These are phyloP conservation scores for Paraconiothyrium sp. DNA, from an alignment of 2,329 filamentous ascomycete species.

Conservation along the genomic window DNA sequence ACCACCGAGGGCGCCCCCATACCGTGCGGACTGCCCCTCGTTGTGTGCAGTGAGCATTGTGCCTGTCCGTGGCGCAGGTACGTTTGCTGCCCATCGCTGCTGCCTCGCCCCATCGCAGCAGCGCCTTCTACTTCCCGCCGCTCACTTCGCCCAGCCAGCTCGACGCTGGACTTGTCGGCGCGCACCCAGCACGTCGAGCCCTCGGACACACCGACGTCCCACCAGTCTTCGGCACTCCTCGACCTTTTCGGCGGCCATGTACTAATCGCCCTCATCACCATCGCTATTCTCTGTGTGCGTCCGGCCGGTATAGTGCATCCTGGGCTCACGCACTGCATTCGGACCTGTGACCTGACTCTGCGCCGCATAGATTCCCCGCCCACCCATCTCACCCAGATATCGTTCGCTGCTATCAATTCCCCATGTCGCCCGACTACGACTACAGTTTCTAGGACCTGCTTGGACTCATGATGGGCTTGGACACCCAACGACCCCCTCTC, in stretches of 20 bases:
- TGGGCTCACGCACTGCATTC: slow-evolving; percentile 16
- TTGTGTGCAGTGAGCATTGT: not conserved
- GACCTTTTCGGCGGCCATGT: slow-evolving; percentile 10
- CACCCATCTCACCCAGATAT: slow-evolving; percentile 7
- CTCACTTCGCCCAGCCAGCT: slow-evolving; percentile 16
- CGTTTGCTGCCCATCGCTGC: slow-evolving; percentile 16
- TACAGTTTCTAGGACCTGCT: slow-evolving; percentile 41
- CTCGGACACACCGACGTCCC: slow-evolving; percentile 17
- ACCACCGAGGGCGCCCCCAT: slow-evolving; percentile 4
- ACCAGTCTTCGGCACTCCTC: not conserved
- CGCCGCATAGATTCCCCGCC: not conserved
- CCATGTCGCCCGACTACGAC: slow-evolving; percentile 42
- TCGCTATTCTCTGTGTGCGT: slow-evolving; percentile 18
- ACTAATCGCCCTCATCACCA: slow-evolving; percentile 15
- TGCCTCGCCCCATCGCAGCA: slow-evolving; percentile 5
- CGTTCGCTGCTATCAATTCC: slow-evolving; percentile 24
- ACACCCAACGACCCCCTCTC: slow-evolving; percentile 67
- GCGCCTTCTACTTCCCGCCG: slow-evolving; percentile 6
- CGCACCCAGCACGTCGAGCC: slow-evolving; percentile 16
- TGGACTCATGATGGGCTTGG: slow-evolving; percentile 55
- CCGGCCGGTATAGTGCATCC: slow-evolving; percentile 27
- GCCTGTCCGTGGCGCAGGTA: slow-evolving; percentile 25
- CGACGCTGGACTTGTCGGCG: slow-evolving; percentile 7
- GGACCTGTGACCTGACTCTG: slow-evolving; percentile 33
- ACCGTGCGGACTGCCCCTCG: not conserved